Evolutionary conservation across 2,329 filamentous ascomycete genomes (phyloP), one percentile per base, ranked within the genome.

Genomic region (Xylariomycetidae sp.): DNA sequence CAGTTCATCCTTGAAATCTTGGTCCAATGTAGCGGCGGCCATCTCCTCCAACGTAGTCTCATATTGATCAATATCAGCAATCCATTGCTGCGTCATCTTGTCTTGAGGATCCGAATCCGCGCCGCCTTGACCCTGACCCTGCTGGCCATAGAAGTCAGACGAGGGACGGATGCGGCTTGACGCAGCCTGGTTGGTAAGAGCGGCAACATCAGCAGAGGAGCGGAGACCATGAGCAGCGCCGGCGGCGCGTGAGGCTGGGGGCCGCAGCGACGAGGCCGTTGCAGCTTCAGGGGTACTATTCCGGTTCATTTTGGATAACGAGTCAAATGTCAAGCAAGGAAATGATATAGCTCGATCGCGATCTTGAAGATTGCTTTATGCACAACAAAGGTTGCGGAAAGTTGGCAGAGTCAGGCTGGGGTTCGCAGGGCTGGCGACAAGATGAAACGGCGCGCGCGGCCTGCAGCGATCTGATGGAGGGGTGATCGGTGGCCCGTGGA

Each of bases 41-140:
- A 98, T 98, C 61, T 98, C 92, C 63, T 97, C 92, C 54, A 98
- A 66, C 2, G 92, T 98, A n/a, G 82, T 94, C 70, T 98, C 92
- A 55, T 96, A 96, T 62, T 97, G 90, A 59, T 98, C 92, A 49
- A 98, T 97, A 54, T 98, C 92, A 36, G 90, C 88, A 52, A 98
- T 90, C 92, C 92, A 98, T 64, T 98, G 89, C 67, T 96, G 89
- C 31, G 90, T 88, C 45, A 90, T 85, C 63, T 89, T 90, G 60
- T 97, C 92, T 60, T 92, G 82, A 8, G 85, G 80, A 62, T 97
- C 92, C 43, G 67, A 63, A 35, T 96, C 89, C 14, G 76, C 65
- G 49, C 74, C 80, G 47, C 70, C 76, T 40, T 86, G 82, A 51
- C 70, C 74, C 51, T 79, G 80, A 43, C 74, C 74, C 58, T 82